A percentile compares a stretch with the other conserved stretches of the same genome.
These are phyloP conservation scores for Kwoniella shandongensis DNA, from an alignment of 768 basidiomycete species.

Conservation along the genomic window DNA sequence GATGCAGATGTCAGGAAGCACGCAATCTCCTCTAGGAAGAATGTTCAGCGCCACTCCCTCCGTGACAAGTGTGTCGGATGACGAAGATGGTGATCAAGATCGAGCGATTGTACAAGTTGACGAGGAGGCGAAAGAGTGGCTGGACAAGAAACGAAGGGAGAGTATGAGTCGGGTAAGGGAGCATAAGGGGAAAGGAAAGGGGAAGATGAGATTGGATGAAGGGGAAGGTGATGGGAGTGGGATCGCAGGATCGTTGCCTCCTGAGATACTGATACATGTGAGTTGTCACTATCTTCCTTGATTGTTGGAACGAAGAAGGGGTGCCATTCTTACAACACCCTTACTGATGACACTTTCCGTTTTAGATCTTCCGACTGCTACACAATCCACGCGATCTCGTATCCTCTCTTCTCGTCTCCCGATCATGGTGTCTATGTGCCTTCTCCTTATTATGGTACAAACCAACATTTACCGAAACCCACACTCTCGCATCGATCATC, in stretches of 20 bases:
- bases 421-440: constrained; percentile 92
- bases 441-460: constrained; percentile 95
- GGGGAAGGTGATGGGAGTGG: constrained; percentile 9
- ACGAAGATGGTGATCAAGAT: constrained; percentile 24
- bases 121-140: constrained; percentile 22
- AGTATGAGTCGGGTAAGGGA: constrained; percentile 10
- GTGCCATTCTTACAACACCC: no score
- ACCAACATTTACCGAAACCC: constrained; percentile 69
- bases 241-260: constrained; percentile 60
- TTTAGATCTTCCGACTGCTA: constrained; percentile 80
- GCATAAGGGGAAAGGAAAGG: constrained; percentile 53
- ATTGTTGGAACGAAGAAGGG: no score
- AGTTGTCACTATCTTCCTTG: constrained; percentile 13
- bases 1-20: no score
- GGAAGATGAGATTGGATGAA: constrained; percentile 14
- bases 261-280: constrained; percentile 82
- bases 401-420: constrained; percentile 73
- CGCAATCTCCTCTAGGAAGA: background rate
- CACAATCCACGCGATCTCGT: constrained; percentile 72
- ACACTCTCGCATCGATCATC: constrained; percentile 76
- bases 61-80: constrained; percentile 30
- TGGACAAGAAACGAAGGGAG: constrained; percentile 1
- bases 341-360: no score
- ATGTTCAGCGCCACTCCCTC: constrained; percentile 30
- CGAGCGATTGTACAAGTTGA: background rate